Evolutionary conservation across 176 grass and related monocot species (phyloP), one percentile per base, ranked within the genome.

Genomic region (Cenchrus americanus): DNA sequence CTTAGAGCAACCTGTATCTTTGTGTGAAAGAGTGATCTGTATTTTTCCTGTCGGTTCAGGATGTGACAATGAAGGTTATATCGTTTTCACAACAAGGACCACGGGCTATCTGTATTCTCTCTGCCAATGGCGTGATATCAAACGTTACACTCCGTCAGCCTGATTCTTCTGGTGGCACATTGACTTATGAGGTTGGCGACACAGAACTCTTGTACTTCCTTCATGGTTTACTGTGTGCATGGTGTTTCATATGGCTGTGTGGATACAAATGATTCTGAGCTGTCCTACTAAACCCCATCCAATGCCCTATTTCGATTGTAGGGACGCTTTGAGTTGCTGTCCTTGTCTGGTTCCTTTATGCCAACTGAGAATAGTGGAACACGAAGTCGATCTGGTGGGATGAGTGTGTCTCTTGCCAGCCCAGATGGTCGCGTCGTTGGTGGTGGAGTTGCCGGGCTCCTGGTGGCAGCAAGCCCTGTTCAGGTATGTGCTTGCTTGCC

Each of bases 11-110:
- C 17, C 32, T 18, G 0, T 43, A 2, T 49, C 17, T 42, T 55
- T 19, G 8, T 34, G 42, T 19, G 22, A 57, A 54, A 61, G 12
- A 41, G 44, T 88, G 14, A 71, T 63, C 11, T 62, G n/a, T 68
- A 37, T 77, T 73, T 73, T 75, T 7, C 26, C 5, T 63, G 34
- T 81, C 67, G 58, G 63, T 87, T 84, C 70, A 95, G 95, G 95
- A 97, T 91, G 88, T 97, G 57, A 94, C 90, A 41, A 93, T 85
- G 92, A 97, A 97, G 84, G 88, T 97, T 47, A 97, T 97, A 84
- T 94, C 95, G 7, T 97, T 97, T 85, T 91, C 84, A 9, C 95
- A 97, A 85, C 90, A 91, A 90, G 95, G 92, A 23, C 92, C 95
- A 7, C 81, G 55, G 68, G 90, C 92, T 76, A 94, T 97, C 50